These are phyloP conservation scores for Eutrema heterophyllum DNA, from an alignment of 345 rosid species.

Conservation along the genomic window DNA sequence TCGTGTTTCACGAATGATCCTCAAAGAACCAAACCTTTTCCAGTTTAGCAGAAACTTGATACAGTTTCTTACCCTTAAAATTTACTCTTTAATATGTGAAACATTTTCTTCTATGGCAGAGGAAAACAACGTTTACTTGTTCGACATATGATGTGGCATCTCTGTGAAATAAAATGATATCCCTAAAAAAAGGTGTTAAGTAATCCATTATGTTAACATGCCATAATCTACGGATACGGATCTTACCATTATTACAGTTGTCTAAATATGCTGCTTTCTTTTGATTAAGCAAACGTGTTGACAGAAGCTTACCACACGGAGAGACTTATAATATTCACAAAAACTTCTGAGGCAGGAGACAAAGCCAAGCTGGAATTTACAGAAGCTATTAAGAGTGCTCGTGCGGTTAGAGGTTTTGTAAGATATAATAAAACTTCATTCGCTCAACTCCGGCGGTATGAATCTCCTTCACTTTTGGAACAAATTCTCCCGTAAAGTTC, in stretches of 20 bases:
- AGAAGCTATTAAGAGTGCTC: slow-evolving; percentile 3
- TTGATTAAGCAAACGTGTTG: not conserved
- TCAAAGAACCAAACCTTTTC: not conserved
- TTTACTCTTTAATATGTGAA: not conserved
- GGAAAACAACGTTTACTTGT: not conserved
- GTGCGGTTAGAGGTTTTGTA: not conserved
- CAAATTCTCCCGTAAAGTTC: no score
- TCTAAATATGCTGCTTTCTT: not conserved
- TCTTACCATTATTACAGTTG: not conserved
- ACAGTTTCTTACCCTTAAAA: no score
- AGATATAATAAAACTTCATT: not conserved
- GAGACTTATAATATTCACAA: not conserved
- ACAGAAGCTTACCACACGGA: not conserved
- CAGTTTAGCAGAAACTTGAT: not conserved
- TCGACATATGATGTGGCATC: not conserved
- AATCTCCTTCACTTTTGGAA: no score
- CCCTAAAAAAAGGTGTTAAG: not conserved
- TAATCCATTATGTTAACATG: not conserved
- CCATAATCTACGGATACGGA: slow-evolving; percentile 2
- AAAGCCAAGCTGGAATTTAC: not conserved
- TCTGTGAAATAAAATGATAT: not conserved
- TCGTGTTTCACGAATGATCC: not conserved
- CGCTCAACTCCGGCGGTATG: no score
- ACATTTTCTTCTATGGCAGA: not conserved
- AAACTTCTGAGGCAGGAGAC: not conserved